These are phyloP conservation scores for Dinochytrium kinnereticum DNA, from an alignment of 371 early-diverging fungal species.

Conservation along the genomic window DNA sequence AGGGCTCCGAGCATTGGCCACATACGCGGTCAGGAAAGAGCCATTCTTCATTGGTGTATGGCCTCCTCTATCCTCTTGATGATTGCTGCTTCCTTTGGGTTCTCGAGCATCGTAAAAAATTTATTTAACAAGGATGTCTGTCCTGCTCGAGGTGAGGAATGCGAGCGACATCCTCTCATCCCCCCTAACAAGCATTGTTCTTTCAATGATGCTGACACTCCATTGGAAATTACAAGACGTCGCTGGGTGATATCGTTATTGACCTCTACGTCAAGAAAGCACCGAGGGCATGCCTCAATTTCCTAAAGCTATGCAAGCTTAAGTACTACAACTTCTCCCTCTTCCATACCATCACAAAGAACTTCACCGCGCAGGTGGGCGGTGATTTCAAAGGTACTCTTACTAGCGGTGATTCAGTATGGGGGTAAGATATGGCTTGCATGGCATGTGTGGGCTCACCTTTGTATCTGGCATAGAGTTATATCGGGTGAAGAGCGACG, in stretches of 20 bases:
- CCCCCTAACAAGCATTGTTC: no score
- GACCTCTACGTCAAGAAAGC: conserved; percentile 83
- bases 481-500: conserved; percentile 12
- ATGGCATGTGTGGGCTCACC: background rate
- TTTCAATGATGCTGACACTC: background rate
- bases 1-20: no score
- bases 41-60: no score
- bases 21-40: no score
- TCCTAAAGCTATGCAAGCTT: conserved; percentile 91
- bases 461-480: background rate
- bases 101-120: background rate
- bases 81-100: background rate
- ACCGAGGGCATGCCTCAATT: conserved; percentile 81
- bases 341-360: conserved; percentile 86
- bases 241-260: conserved; percentile 92
- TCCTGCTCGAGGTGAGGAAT: conserved; percentile 4
- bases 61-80: background rate
- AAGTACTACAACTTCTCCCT: conserved; percentile 92
- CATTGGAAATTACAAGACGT: conserved; percentile 66
- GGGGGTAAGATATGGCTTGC: conserved; percentile 40
- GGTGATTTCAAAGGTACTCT: conserved; percentile 88
- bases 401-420: conserved; percentile 79
- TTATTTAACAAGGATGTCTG: conserved; percentile 4
- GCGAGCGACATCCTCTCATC: no score
- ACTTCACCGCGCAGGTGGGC: conserved; percentile 82